Base-by-base conservation (phyloP, 768 basidiomycete species). In the Infundibulicybe gibba region DNA sequence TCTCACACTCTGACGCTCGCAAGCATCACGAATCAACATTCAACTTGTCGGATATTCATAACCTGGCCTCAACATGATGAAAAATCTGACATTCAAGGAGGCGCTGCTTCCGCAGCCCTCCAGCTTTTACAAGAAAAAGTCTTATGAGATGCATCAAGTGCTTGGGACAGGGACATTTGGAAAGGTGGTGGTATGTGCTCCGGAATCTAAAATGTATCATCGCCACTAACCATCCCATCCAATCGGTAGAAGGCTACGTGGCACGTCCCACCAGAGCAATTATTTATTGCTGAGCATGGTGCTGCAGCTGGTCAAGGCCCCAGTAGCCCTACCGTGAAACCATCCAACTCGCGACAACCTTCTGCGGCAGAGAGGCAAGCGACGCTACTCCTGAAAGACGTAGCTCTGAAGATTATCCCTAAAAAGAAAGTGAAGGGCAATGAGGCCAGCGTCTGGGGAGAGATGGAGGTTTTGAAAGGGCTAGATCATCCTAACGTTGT, bases 341-440 rank as follows among this genome's bases (percentile, higher is more conserved):
- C 65, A 31, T 49, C 62, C 12, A 49, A 55, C 15, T 41, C 53
- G 1, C 64, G 70, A 4, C 49, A 49, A n/a, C 43, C 50, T 10
- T 38, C 25, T 15, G 45, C 46, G 19, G 49, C 47, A 14, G 49
- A 40, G 40, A 41, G 40, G n/a, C 51, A 51, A 39, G 50, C 34
- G 53, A 64, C 50, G 51, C 65, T 69, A 2, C 56, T 79, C 13
- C 77, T 69, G 13, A 84, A 89, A 60, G 86, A 89, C 5, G 90
- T 93, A 2, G 90, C 90, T 5, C 67, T 88, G 54, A 97, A 97
- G 69, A 79, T 94, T 49, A 97, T 99, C 47, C 77, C 88, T 5
- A 98, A 97, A 79, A 94, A 95, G 69, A 90, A 90, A 56, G 91
- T 97, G 45, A 93, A 92, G 63, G 89, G 90, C 9, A 91, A 94